Evolutionary conservation across 2,329 filamentous ascomycete genomes (phyloP).

Genomic region (Neofusicoccum sp.): DNA sequence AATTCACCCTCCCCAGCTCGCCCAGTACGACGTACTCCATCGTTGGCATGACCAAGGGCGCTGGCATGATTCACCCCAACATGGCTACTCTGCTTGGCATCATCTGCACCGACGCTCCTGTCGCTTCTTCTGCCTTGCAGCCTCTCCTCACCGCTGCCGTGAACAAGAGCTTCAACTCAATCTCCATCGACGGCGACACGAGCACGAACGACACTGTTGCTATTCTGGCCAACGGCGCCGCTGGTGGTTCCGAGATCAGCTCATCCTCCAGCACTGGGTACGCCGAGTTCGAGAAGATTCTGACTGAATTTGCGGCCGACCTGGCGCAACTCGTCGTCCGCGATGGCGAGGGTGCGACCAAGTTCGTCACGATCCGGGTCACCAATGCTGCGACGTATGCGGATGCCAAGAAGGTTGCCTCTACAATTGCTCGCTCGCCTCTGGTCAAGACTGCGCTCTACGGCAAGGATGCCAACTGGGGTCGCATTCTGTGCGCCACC

Average conservation of each 20-base stretch:
- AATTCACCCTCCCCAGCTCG: conserved; percentile 80
- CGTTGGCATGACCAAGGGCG: conserved; percentile 94
- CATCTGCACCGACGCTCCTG: conserved; percentile 84
- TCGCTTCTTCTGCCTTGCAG: conserved; percentile 66
- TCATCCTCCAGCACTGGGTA: conserved; percentile 55
- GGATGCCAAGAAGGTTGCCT: conserved; percentile 76
- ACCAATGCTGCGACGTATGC: conserved; percentile 67
- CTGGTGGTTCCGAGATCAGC: conserved; percentile 66
- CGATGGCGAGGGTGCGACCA: conserved; percentile 95
- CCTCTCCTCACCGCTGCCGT: conserved; percentile 71
- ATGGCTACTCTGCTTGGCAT: conserved; percentile 95
- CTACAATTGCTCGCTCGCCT: conserved; percentile 84
- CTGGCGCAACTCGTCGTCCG: conserved; percentile 91
- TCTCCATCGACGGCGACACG: conserved; percentile 95
- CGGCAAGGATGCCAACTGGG: conserved; percentile 98
- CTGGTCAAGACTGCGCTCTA: conserved; percentile 97
- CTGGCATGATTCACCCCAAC: conserved; percentile 98
- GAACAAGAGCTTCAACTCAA: conserved; percentile 88
- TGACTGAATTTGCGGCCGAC: conserved; percentile 76
- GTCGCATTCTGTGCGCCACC: conserved; percentile 89
- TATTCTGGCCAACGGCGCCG: conserved; percentile 91
- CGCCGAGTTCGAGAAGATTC: conserved; percentile 64
- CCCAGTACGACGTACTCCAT: conserved; percentile 75
- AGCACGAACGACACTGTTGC: conserved; percentile 97
- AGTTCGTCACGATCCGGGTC: conserved; percentile 92